Conservation (phyloP, 1,284 basidiomycete genomes). For the Sphagnurus paluster region DNA sequence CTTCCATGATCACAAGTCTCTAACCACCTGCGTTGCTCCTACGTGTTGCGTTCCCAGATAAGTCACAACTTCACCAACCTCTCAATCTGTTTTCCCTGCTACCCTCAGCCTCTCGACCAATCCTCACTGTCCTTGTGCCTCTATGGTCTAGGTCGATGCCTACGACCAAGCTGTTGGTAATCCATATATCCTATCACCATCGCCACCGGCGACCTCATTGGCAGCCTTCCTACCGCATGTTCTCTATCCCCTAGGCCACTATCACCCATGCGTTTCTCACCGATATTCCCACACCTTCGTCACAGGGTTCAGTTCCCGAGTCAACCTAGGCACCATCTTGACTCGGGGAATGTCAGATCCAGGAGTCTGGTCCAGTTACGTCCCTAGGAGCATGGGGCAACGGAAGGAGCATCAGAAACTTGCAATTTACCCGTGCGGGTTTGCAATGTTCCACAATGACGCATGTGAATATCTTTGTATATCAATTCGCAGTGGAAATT, state of each 20-base stretch:
- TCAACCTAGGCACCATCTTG: constrained; percentile 28
- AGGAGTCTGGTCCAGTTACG: too few species aligned
- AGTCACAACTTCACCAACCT: too few species aligned
- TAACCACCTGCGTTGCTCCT: background rate
- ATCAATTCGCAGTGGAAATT: too few species aligned
- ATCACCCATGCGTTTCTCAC: constrained; percentile 4
- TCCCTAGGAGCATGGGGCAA: too few species aligned
- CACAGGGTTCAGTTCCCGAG: constrained; percentile 38
- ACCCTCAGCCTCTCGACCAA: background rate
- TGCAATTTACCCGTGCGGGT: too few species aligned
- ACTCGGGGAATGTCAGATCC: constrained; percentile 33
- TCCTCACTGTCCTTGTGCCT: too few species aligned
- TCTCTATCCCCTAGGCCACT: background rate
- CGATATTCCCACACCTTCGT: constrained; percentile 26
- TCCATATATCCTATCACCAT: background rate
- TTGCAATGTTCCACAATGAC: too few species aligned
- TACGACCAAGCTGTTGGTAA: too few species aligned
- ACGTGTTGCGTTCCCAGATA: too few species aligned
- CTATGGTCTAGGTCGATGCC: too few species aligned
- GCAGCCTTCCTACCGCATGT: background rate
- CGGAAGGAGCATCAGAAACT: too few species aligned
- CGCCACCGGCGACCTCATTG: background rate
- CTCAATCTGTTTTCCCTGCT: background rate
- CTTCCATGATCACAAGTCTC: background rate
- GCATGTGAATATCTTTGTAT: too few species aligned